Conservation (phyloP, 148 eudicot species). For the Amaranthus palmeri region DNA sequence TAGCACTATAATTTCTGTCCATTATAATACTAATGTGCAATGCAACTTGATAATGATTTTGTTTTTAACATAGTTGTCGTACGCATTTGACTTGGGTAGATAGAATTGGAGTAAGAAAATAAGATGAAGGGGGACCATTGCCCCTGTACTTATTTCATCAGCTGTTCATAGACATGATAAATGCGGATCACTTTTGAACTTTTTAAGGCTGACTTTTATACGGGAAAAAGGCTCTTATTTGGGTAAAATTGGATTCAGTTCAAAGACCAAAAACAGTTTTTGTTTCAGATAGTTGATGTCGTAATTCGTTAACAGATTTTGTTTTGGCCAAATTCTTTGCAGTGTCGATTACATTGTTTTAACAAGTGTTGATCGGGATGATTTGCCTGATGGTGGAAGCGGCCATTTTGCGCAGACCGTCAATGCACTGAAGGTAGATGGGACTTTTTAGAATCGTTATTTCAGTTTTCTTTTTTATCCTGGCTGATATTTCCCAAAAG, state of each 20-base stretch:
- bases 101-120: not conserved
- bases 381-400: conserved; percentile 95
- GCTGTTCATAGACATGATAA: not conserved
- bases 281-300: not conserved
- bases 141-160: not conserved
- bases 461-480: not conserved
- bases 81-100: not conserved
- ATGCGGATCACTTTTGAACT: not conserved
- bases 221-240: not conserved
- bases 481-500: not conserved
- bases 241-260: not conserved
- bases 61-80: not conserved
- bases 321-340: conserved; percentile 15
- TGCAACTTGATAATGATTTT: not conserved
- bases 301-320: not conserved
- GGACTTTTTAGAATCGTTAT: not conserved
- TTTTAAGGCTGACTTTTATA: not conserved
- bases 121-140: not conserved
- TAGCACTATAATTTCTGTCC: no score
- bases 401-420: conserved; percentile 93
- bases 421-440: conserved; percentile 68
- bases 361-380: conserved; percentile 98
- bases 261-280: not conserved
- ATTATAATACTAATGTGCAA: not conserved
- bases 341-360: conserved; percentile 95